Percentiles rank a stretch among this genome's conserved stretches.
Evolutionary conservation across 176 grass and related monocot genomes (phyloP).

Genomic region (Calamus simplicifolius): DNA sequence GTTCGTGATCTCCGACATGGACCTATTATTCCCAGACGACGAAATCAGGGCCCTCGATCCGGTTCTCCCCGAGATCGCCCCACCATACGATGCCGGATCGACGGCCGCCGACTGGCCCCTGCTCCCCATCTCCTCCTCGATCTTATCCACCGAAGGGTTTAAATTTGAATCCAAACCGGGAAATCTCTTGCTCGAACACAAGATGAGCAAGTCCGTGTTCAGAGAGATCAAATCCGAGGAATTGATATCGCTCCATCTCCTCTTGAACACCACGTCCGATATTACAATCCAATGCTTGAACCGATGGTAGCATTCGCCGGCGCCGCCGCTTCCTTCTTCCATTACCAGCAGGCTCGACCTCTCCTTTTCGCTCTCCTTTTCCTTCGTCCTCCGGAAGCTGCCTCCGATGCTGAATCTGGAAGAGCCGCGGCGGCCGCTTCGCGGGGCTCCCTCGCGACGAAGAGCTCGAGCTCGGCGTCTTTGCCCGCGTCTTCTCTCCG

Average conservation of each 20-base stretch:
- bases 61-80: background rate
- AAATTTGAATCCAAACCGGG: background rate
- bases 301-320: constrained; percentile 26
- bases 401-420: constrained; percentile 23
- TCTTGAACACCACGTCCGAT: constrained; percentile 64
- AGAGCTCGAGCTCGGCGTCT: constrained; percentile 1
- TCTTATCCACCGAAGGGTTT: background rate
- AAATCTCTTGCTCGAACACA: constrained; percentile 36
- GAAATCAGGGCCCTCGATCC: constrained; percentile 36
- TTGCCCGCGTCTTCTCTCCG: too few species aligned
- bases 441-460: background rate
- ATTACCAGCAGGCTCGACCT: background rate
- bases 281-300: constrained; percentile 67
- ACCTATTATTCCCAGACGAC: constrained; percentile 37
- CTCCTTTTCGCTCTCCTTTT: background rate
- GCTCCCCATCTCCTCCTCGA: constrained; percentile 35
- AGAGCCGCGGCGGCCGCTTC: constrained; percentile 33
- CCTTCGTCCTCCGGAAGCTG: background rate
- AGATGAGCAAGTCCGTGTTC: constrained; percentile 49
- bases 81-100: background rate
- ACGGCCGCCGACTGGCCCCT: background rate
- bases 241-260: constrained; percentile 90
- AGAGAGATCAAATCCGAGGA: constrained; percentile 55
- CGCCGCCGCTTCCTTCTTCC: background rate
- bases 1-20: constrained; percentile 85